phyloP scores from a whole-genome alignment of 2,329 filamentous ascomycete genomes.

The Clonostachys byssicola region DNA sequence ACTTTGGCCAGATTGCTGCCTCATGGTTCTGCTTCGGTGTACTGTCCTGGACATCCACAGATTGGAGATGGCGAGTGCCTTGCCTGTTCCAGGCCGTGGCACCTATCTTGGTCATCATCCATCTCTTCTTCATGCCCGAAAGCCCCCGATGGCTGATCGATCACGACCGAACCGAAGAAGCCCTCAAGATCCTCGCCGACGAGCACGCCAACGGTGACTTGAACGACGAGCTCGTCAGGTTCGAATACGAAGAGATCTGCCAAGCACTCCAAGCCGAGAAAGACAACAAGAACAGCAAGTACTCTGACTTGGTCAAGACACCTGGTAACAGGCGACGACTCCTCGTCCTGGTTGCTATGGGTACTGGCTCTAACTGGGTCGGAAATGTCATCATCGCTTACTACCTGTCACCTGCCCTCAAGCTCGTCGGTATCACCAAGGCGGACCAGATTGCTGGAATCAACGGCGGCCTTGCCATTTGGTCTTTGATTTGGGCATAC shows the following conservation, averaged over 20 bases:
- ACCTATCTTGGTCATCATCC: neutral
- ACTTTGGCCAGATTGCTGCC: conserved; percentile 22
- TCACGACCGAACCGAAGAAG: conserved; percentile 29
- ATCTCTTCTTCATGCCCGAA: conserved; percentile 39
- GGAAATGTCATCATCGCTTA: conserved; percentile 19
- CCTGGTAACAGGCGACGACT: conserved; percentile 15
- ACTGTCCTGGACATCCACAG: neutral
- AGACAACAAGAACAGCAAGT: conserved; percentile 12
- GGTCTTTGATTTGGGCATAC: conserved; percentile 3
- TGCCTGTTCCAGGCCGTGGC: neutral
- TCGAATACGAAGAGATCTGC: conserved; percentile 44
- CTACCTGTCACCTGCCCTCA: conserved; percentile 3
- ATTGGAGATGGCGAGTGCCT: conserved; percentile 1
- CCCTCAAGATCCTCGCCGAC: conserved; percentile 45
- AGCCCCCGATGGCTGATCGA: conserved; percentile 56
- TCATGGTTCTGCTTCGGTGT: conserved; percentile 27
- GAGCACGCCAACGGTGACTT: conserved; percentile 47
- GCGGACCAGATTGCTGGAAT: conserved; percentile 2
- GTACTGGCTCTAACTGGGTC: conserved; percentile 29
- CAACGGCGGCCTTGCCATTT: conserved; percentile 2
- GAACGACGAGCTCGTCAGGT: conserved; percentile 42
- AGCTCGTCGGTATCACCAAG: conserved; percentile 3
- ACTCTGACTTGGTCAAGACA: conserved; percentile 9
- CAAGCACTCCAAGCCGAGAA: conserved; percentile 24
- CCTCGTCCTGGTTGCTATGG: conserved; percentile 31